Base-by-base conservation (phyloP, 2,329 filamentous ascomycete genomes). In the Emericellopsis cladophorae region DNA sequence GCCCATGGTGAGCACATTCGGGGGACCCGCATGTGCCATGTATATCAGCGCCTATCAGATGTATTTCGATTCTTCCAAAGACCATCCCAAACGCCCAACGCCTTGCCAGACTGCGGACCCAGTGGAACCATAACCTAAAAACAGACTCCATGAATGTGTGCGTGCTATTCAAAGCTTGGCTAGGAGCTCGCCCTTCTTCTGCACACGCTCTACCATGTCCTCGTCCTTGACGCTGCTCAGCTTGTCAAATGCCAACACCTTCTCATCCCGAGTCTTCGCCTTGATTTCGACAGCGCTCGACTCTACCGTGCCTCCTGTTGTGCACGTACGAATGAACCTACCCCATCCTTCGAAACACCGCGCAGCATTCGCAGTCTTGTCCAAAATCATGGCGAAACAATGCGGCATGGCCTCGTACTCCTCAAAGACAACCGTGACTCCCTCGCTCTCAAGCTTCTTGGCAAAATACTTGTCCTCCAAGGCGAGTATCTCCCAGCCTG, bases 351-450 rank as follows among this genome's bases (percentile, higher is more conserved):
- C 56, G 43, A 76, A 70, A 49, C 76, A 82, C 37, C 70, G 65
- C 48, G 53, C 60, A 3, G 70, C 60, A 24, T 60, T 66, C 1
- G 64, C 53, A 2, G 68, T 54, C 5, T 60, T 57, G 2, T 66
- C 57, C 42, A 85, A 59, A 1, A 84, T 46, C 46, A 77, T 51
- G 1, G 71, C 74, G 53, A 86, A 90, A 49, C 75, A 77, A 59
- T 89, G 84, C 41, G 85, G 83, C 84, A 90, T 90, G 4, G 76
- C 81, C 55, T 88, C 79, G 54, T 79, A 92, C 59, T 86, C 75
- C 54, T 84, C 76, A 51, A 79, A 82, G 4, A 75, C 66, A 0
- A 89, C 73, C 0, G 51, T 53, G 0, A 81, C 79, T 5, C 74
- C 76, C 36, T 82, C 73, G 7, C 51, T 47, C 14, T 65, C 64